A percentile compares a stretch with the other conserved stretches of the same genome.
These are phyloP conservation scores for Phlyctochytrium bullatum DNA, from an alignment of 192 early-diverging fungal species.

Conservation along the genomic window DNA sequence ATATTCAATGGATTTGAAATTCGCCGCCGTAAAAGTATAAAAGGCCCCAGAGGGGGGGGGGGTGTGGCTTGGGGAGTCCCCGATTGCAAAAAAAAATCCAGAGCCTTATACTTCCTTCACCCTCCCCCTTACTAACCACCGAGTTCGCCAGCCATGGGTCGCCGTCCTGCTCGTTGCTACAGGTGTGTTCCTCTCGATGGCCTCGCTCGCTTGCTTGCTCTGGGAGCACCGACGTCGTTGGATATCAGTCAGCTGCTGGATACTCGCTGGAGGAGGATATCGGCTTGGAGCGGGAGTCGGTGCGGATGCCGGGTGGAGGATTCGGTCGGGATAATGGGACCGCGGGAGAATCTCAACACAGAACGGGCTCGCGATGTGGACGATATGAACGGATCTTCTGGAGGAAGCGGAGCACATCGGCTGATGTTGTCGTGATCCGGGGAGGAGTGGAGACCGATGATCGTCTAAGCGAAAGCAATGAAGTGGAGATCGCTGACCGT, in stretches of 20 bases:
- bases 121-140: too few species aligned
- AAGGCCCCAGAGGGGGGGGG: too few species aligned
- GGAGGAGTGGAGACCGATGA: not conserved
- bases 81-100: too few species aligned
- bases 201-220: not conserved
- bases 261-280: not conserved
- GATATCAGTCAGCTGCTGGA: not conserved
- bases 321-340: not conserved
- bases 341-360: not conserved
- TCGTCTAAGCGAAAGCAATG: conserved; percentile 1
- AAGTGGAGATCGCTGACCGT: not conserved
- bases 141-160: conserved; percentile 71
- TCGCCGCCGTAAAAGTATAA: too few species aligned
- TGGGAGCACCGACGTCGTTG: not conserved
- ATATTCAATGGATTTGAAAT: too few species aligned
- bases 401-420: too few species aligned
- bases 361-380: not conserved
- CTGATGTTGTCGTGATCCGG: not conserved
- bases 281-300: not conserved
- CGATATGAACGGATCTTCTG: not conserved
- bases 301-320: not conserved
- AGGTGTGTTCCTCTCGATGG: conserved; percentile 5
- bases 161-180: conserved; percentile 98
- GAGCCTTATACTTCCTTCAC: too few species aligned
- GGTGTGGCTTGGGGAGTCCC: too few species aligned